Percentiles rank a stretch among this genome's conserved stretches.
Conservation (phyloP, 2,329 filamentous ascomycete genomes). For the Aspergillus spinulosporus region DNA sequence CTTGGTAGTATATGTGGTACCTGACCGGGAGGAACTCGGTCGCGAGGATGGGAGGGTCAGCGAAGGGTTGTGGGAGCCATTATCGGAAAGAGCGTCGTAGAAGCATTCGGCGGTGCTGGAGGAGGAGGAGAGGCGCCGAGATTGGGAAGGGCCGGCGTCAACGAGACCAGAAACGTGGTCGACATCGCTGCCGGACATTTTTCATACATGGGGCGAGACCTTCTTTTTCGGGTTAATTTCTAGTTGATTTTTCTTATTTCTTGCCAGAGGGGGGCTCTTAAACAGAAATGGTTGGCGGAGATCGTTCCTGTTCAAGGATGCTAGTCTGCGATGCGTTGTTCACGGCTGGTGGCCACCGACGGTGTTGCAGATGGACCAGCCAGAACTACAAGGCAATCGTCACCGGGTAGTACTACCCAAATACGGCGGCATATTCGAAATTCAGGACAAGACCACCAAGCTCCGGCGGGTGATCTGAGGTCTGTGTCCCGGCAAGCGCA, state of each 20-base stretch:
- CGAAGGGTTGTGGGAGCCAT: slow-evolving; percentile 29
- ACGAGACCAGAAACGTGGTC: slow-evolving; percentile 41
- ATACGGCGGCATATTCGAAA: slow-evolving; percentile 40
- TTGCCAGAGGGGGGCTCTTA: slow-evolving; percentile 13
- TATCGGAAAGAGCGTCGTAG: slow-evolving; percentile 24
- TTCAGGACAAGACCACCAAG: slow-evolving; percentile 19
- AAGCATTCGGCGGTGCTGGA: slow-evolving; percentile 25
- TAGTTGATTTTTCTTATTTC: slow-evolving; percentile 9
- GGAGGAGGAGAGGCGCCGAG: slow-evolving; percentile 35
- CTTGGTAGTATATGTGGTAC: slow-evolving; percentile 24
- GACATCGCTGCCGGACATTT: slow-evolving; percentile 46
- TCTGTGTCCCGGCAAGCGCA: slow-evolving; percentile 13
- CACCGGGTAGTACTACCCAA: slow-evolving; percentile 39
- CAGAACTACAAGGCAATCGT: slow-evolving; percentile 42
- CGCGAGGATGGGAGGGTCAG: slow-evolving; percentile 28
- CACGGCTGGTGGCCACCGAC: slow-evolving; percentile 37
- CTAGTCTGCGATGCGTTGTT: slow-evolving; percentile 41
- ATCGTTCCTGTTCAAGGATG: slow-evolving; percentile 32
- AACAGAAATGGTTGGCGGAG: slow-evolving; percentile 31
- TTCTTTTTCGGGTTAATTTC: slow-evolving; percentile 14
- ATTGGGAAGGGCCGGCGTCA: slow-evolving; percentile 31
- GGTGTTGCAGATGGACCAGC: slow-evolving; percentile 37
- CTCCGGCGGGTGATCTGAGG: slow-evolving; percentile 20
- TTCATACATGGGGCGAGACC: slow-evolving; percentile 37
- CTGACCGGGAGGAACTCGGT: slow-evolving; percentile 19